Evolutionary conservation across 2,329 filamentous ascomycete genomes (phyloP).

Genomic region (Colletotrichum tanaceti): DNA sequence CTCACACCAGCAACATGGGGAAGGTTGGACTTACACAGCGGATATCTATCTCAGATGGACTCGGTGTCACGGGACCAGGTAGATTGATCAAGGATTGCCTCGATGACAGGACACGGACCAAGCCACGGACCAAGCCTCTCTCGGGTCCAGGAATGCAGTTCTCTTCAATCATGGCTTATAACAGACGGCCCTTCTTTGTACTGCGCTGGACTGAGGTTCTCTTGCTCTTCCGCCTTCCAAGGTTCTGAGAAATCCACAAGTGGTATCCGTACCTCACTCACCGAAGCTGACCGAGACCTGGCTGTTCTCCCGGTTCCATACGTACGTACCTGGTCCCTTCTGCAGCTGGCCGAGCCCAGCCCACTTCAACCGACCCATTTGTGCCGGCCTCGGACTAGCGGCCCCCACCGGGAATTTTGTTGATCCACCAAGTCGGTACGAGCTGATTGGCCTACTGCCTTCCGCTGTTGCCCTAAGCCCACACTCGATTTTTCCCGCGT

Average conservation of each 20-base stretch:
- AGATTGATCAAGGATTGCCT: constrained; percentile 19
- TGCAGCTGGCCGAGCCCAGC: background rate
- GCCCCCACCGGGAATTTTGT: background rate
- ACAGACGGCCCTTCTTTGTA: background rate
- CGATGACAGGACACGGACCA: constrained; percentile 10
- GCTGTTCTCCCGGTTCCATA: background rate
- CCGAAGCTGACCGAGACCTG: background rate
- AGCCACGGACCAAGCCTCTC: constrained; percentile 7
- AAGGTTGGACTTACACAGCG: constrained; percentile 8
- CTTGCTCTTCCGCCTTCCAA: no score
- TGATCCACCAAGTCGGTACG: background rate
- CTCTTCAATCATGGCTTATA: no score
- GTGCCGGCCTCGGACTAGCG: background rate
- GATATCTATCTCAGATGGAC: background rate
- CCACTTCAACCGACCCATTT: background rate
- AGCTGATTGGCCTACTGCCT: background rate
- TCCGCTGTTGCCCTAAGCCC: constrained; percentile 19
- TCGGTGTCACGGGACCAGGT: background rate
- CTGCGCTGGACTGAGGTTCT: no score
- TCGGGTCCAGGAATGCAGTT: no score
- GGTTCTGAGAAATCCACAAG: background rate
- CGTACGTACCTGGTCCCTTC: background rate
- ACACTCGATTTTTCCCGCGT: constrained; percentile 24
- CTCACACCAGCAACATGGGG: background rate
- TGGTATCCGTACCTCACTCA: background rate